Base-by-base conservation (phyloP, 2,329 filamentous ascomycete genomes). In the Talaromyces amestolkiae region DNA sequence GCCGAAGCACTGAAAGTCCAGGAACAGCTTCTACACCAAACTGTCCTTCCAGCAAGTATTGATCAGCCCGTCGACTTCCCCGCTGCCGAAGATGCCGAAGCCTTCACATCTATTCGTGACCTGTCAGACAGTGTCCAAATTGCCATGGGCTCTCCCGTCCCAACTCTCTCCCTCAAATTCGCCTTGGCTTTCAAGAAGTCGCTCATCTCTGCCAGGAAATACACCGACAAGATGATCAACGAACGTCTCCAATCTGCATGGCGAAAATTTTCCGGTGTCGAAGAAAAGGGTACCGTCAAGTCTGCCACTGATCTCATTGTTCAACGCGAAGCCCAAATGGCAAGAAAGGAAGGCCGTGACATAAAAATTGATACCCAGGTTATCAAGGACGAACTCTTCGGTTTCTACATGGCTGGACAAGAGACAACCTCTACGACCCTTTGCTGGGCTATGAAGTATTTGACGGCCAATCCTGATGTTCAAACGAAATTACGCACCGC, bases 401-500 rank as follows among this genome's bases (percentile, higher is more conserved):
- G 73, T 2, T 76, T 77, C 65, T 66, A 78, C 2, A 66, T 78
- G n/a, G 77, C 78, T 58, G 82, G 80, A n/a, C 78, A 82, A 65
- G 81, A 84, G 58, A 83, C 81, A 0, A 82, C 78, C 0, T 74
- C 77, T 11, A 80, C 77, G 8, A 79, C 79, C 0, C 68, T 82
- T 0, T 67, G 68, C 39, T 82, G 81, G 80, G 74, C 68, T 1
- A 49, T 82, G 10, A 82, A 82, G 60, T 70, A 72, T 63, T 72
- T 82, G 5, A 70, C 75, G n/a, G 70, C 69, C 35, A 68, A 78
- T 51, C 77, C 70, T 15, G 64, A 66, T 17, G 70, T 72, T 1
- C 81, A 82, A 61, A 59, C 59, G n/a, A 75, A 71, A 31, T 71
- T 82, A 0, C 77, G 79, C 1, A 45, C 53, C 2, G 66, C 67